Base-by-base conservation (phyloP, 2,329 filamentous ascomycete species). In the Fusarium longipes region DNA sequence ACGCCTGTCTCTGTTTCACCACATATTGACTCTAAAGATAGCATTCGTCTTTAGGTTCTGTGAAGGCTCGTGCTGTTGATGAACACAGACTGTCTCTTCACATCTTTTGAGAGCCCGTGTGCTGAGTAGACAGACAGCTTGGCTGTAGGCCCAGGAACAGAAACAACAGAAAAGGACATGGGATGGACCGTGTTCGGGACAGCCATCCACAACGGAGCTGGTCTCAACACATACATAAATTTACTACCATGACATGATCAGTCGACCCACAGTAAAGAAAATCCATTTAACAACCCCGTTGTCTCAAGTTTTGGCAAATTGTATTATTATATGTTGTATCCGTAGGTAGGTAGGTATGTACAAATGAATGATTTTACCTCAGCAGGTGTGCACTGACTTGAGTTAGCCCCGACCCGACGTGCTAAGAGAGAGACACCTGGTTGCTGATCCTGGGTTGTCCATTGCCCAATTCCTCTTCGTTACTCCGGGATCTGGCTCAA, bases 1-100 rank as follows among this genome's bases (percentile, higher is more conserved):
- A 57, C 17, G 22, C 22, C 15, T n/a, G 15, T 51, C 35, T 25
- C 17, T 57, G 62, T 66, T 66, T 66, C 62, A 66, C 63, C 40
- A 66, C 62, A 45, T 63, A 32, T 55, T 47, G 58, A 61, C 29
- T 62, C 62, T 62, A 66, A 66, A 66, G 62, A 66, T 66, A 66
- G 63, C 51, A 30, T 32, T 48, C 51, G 33, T 47, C 14, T 45
- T 45, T 27, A 14, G n/a, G n/a, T 20, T 44, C 42, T 63, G 57
- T 44, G 57, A 22, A 35, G 25, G 49, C 25, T 48, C 20, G 48
- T 40, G 20, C 47, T 17, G 12, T 27, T 48, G 27, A 52, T 17
- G 38, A 27, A 35, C 20, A 22, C 44, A 48, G n/a, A 33, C 20
- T 43, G 35, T 43, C 49, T 56, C 42, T 39, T 49, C 10, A 30